Conservation (phyloP, 1,284 basidiomycete genomes). For the Fomitiporia mediterranea region DNA sequence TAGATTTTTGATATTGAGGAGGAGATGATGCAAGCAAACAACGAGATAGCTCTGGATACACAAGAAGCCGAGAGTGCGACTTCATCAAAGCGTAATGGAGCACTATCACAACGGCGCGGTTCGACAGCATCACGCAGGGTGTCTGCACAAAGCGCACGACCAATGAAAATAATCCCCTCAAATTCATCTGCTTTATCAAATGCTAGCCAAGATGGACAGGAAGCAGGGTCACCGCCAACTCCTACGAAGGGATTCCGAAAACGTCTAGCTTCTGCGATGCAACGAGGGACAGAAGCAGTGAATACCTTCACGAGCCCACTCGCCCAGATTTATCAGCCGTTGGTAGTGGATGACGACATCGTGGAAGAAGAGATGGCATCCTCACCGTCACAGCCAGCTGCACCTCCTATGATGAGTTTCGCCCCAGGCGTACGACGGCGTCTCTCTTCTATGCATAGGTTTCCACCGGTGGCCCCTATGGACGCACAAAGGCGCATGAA, state of each 20-base stretch:
- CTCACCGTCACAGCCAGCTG: background rate
- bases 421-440: constrained; percentile 55
- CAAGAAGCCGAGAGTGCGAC: constrained; percentile 32
- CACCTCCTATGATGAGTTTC: constrained; percentile 38
- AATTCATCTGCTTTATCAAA: constrained; percentile 13
- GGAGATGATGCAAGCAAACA: constrained; percentile 38
- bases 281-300: constrained; percentile 37
- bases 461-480: constrained; percentile 19
- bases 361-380: constrained; percentile 18
- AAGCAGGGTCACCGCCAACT: constrained; percentile 26
- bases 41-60: constrained; percentile 53
- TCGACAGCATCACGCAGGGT: constrained; percentile 32
- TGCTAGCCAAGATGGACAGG: constrained; percentile 20
- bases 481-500: constrained; percentile 10
- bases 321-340: constrained; percentile 67
- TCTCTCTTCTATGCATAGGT: constrained; percentile 40
- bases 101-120: constrained; percentile 27
- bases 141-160: constrained; percentile 17
- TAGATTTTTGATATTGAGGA: constrained; percentile 83
- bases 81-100: constrained; percentile 25
- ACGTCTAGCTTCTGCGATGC: constrained; percentile 45
- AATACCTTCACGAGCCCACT: constrained; percentile 55
- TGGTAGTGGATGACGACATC: constrained; percentile 49
- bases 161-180: constrained; percentile 8
- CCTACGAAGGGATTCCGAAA: constrained; percentile 31